These are phyloP conservation scores for Botryococcus braunii DNA, from an alignment of 163 green algal species.

Conservation along the genomic window DNA sequence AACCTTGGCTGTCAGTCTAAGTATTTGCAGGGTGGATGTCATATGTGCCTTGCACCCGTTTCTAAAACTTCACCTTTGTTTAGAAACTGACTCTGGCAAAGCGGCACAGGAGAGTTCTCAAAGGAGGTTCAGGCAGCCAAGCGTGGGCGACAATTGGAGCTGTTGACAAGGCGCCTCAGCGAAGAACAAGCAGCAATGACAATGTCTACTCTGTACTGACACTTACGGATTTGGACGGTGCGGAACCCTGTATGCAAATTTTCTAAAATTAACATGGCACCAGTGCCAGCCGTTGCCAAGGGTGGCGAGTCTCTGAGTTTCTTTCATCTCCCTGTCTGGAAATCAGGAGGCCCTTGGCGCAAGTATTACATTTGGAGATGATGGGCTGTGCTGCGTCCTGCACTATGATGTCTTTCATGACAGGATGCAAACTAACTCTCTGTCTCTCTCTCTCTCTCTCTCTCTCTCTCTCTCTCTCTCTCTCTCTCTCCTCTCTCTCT, in stretches of 20 bases:
- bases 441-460: no score
- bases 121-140: neutral
- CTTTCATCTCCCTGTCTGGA: neutral
- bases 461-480: no score
- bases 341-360: neutral
- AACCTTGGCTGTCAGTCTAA: no score
- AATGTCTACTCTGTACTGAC: neutral
- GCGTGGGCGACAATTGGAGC: constrained; percentile 5
- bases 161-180: neutral
- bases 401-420: no score
- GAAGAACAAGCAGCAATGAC: neutral
- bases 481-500: no score
- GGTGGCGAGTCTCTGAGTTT: neutral
- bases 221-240: constrained; percentile 6
- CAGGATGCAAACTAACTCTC: no score
- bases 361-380: neutral
- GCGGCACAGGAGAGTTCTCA: neutral
- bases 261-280: neutral
- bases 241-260: neutral
- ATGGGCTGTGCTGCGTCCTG: no score
- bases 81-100: no score
- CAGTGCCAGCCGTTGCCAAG: neutral
- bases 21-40: no score
- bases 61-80: no score
- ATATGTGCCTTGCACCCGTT: no score